Evolutionary conservation across 305 asterid species (phyloP).

Genomic region (Coffea humblotiana): DNA sequence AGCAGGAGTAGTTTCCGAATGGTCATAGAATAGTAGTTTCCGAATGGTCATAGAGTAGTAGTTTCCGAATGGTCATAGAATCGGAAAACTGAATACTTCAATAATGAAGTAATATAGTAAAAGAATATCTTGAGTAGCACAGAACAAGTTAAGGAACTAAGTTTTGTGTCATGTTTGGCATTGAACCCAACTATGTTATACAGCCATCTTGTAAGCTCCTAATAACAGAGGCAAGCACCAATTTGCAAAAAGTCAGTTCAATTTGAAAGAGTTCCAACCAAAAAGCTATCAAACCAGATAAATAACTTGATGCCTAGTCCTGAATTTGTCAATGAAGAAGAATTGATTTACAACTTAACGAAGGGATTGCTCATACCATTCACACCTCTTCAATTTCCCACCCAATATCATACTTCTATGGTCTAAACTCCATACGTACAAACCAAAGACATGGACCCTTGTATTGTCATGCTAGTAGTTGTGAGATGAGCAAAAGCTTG

Average conservation of each 20-base stretch:
- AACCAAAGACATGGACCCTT: neutral
- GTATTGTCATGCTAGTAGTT: neutral
- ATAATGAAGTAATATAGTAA: neutral
- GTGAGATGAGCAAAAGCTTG: constrained; percentile 12
- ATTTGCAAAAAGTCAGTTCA: neutral
- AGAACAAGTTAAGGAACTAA: neutral
- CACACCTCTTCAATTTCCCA: neutral
- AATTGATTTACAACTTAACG: neutral
- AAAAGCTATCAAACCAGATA: neutral
- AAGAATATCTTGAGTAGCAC: neutral
- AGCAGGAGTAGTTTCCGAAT: neutral
- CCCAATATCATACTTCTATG: neutral
- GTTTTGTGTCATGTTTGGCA: neutral
- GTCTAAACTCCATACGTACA: neutral
- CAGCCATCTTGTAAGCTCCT: neutral
- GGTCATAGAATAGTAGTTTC: neutral
- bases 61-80: neutral
- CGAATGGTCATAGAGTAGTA: neutral
- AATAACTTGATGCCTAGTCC: neutral
- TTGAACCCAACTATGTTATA: neutral
- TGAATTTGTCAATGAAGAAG: neutral
- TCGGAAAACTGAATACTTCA: neutral
- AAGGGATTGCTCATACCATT: neutral
- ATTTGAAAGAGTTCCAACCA: neutral
- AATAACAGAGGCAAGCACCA: neutral